A percentile compares a stretch with the other conserved stretches of the same genome.
Evolutionary conservation across 805 yeast genomes (phyloP).

Genomic region (Candida sphagnicola): DNA sequence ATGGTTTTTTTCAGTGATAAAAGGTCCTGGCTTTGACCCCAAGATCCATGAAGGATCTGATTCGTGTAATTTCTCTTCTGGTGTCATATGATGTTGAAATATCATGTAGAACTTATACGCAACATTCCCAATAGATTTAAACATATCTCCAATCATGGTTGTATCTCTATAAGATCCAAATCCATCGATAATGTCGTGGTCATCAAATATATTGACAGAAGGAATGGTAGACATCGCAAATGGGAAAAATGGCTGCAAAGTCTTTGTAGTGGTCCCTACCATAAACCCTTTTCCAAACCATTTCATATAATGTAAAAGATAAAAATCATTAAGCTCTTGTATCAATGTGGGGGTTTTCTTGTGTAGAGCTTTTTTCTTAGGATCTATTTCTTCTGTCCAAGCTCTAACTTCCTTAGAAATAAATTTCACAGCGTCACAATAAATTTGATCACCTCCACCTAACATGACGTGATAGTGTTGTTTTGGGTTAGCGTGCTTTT

Average conservation of each 20-base stretch:
- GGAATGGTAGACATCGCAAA: constrained; percentile 81
- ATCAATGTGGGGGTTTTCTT: constrained; percentile 45
- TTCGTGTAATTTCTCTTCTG: constrained; percentile 35
- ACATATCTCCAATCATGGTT: constrained; percentile 71
- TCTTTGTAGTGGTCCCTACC: constrained; percentile 63
- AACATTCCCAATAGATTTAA: constrained; percentile 65
- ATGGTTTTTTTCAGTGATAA: constrained; percentile 60
- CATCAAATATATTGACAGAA: constrained; percentile 81
- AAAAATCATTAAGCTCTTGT: constrained; percentile 59
- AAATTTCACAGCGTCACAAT: constrained; percentile 74
- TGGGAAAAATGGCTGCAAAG: constrained; percentile 67
- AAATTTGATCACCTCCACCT: constrained; percentile 97
- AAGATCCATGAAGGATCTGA: constrained; percentile 59
- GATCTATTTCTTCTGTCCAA: constrained; percentile 60
- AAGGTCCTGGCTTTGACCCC: constrained; percentile 59
- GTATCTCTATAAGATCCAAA: constrained; percentile 80
- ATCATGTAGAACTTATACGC: constrained; percentile 87
- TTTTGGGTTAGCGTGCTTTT: constrained; percentile 46
- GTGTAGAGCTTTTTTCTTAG: constrained; percentile 37
- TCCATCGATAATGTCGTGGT: constrained; percentile 96
- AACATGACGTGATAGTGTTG: constrained; percentile 85
- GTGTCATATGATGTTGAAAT: constrained; percentile 79
- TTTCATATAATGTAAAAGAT: constrained; percentile 65
- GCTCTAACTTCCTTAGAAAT: constrained; percentile 49
- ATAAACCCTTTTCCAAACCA: constrained; percentile 94